phyloP scores from a whole-genome alignment of 768 basidiomycete genomes.

The Lyophyllum semitale region DNA sequence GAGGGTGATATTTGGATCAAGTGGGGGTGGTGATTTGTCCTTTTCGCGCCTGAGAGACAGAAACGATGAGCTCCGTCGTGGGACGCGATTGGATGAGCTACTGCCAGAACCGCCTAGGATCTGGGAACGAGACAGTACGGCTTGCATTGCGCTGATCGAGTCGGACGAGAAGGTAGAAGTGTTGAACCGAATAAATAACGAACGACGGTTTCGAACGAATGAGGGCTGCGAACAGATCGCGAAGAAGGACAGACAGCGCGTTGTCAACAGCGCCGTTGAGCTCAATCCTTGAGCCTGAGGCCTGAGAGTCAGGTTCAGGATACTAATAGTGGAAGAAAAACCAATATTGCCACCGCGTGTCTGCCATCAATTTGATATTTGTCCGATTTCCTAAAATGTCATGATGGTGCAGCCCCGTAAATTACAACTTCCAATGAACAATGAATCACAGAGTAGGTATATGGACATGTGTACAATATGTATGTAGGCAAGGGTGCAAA shows the following conservation, averaged over 20 bases:
- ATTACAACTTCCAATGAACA: neutral
- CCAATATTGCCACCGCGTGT: conserved; percentile 4
- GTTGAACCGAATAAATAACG: conserved; percentile 15
- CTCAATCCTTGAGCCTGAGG: neutral
- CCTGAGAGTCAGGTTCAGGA: neutral
- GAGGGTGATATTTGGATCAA: conserved; percentile 19
- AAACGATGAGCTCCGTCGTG: conserved; percentile 59
- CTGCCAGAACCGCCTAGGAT: conserved; percentile 25
- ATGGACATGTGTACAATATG: neutral
- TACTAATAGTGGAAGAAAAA: neutral
- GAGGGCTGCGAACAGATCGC: conserved; percentile 8
- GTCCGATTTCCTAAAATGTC: conserved; percentile 3
- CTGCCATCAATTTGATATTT: conserved; percentile 4
- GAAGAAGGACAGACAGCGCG: conserved; percentile 1
- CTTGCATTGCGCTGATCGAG: conserved; percentile 30
- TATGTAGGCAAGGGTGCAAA: neutral
- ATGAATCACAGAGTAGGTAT: neutral
- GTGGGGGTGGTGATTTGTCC: conserved; percentile 32
- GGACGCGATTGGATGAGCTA: conserved; percentile 37
- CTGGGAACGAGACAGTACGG: conserved; percentile 38
- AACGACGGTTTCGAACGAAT: conserved; percentile 8
- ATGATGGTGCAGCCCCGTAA: neutral
- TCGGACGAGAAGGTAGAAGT: conserved; percentile 1
- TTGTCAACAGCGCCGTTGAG: neutral
- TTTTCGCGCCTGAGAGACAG: conserved; percentile 56